Percentiles rank a stretch among this genome's conserved stretches.
phyloP scores from a whole-genome alignment of 371 early-diverging fungal genomes.

The Cokeromyces recurvatus region DNA sequence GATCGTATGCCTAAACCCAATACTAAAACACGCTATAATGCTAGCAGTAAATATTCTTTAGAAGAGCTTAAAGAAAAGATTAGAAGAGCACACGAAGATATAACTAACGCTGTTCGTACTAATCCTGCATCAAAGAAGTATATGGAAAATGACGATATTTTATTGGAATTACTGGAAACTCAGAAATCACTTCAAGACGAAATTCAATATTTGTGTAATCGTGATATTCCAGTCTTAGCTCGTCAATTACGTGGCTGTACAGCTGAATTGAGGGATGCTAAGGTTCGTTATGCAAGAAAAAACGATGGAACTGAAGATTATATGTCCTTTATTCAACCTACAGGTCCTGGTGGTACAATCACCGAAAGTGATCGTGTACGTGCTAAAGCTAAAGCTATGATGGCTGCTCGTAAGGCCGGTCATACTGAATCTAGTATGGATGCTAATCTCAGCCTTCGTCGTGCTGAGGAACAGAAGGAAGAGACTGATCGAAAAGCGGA shows the following conservation, averaged over 20 bases:
- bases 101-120: constrained; percentile 14
- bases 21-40: not conserved
- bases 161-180: constrained; percentile 31
- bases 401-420: constrained; percentile 57
- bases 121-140: constrained; percentile 24
- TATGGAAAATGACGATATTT: constrained; percentile 24
- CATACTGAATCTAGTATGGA: constrained; percentile 19
- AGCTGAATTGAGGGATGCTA: constrained; percentile 51
- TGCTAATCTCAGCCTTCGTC: constrained; percentile 25
- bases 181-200: constrained; percentile 43
- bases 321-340: constrained; percentile 41
- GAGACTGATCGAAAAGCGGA: constrained; percentile 35
- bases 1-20: constrained; percentile 11
- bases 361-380: constrained; percentile 60
- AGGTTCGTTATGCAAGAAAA: constrained; percentile 38
- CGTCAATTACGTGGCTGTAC: constrained; percentile 49
- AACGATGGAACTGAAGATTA: constrained; percentile 40
- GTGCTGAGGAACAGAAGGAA: constrained; percentile 45
- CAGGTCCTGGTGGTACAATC: constrained; percentile 56
- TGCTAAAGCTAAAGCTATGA: constrained; percentile 62
- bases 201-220: constrained; percentile 40
- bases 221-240: constrained; percentile 51
- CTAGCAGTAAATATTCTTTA: constrained; percentile 19
- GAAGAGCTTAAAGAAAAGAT: constrained; percentile 48
- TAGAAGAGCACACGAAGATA: constrained; percentile 32